Base-by-base conservation (phyloP, 192 early-diverging fungal species). In the Spizellomyces punctatus region DNA sequence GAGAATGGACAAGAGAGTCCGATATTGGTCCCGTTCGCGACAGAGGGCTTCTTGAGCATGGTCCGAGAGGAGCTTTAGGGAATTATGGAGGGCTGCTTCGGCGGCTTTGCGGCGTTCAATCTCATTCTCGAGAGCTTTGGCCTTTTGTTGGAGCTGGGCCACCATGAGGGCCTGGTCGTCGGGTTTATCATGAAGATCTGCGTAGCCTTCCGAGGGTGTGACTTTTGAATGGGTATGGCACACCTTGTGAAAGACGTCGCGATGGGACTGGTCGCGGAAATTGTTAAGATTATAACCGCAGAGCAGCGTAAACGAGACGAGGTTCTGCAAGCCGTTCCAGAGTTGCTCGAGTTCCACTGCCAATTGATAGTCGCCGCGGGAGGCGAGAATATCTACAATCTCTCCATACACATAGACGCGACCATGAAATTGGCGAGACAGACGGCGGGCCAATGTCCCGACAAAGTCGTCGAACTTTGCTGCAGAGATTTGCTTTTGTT, bases 31-130 rank as follows among this genome's bases (percentile, higher is more conserved):
- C 8, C 66, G 46, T 36, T 67, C 66, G n/a, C 50, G 66, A 21
- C 50, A n/a, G 8, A 67, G 27, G 8, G 66, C 66, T 17, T 56
- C n/a, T 54, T 67, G 66, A n/a, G 66, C 66, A 9, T 46, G 66
- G 50, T 56, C 19, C 9, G 66, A 67, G 10, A 67, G n/a, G 49
- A 67, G 14, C 8, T 67, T 67, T 10, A 67, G 27, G 10, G n/a
- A 22, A 21, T 58, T 10, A 10, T 67, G 66, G 36, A 67, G 66
- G 12, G 66, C 66, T 0, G n/a, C 10, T 27, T 67, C 66, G 0
- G 66, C 66, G 49, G 66, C 66, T 46, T 67, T 67, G 9, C 66
- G 27, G 1, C 50, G 27, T 48, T 57, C 66, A 21, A 58, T 46
- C 36, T 67, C 66, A 10, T 19, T 67, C 6, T 67, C 50, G 9